Evolutionary conservation across 345 rosid genomes (phyloP), one percentile per base, ranked within the genome.

Genomic region (Capsella bursapastoris): DNA sequence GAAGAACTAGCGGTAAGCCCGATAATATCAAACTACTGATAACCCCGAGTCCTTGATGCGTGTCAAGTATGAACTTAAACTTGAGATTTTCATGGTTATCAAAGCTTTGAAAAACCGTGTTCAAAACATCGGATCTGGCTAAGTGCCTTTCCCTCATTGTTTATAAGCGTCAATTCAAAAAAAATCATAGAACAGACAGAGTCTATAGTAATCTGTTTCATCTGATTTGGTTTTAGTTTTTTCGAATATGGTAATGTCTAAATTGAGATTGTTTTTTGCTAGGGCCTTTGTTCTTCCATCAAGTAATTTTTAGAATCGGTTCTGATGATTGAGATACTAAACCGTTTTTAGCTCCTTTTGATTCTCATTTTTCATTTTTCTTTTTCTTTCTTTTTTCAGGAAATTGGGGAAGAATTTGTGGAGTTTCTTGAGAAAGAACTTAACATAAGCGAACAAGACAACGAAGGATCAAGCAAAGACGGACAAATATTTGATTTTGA

Each of bases 351-450:
- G n/a, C 64, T 53, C 29, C 15, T 43, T n/a, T 52, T 16, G 40
- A 25, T 32, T 34, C 53, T 69, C 57, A 68, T 70, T 55, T 70
- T 64, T 47, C 45, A 16, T 32, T 37, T 56, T 2, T 64, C 3
- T 28, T n/a, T 45, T 1, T 62, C 51, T 18, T 18, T 16, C 18
- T 16, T 18, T 18, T 18, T 18, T 57, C 85, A 91, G 94, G 97
- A 89, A 55, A 86, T 94, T 6, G 96, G 97, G 48, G 97, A 94
- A 85, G 98, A 91, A 51, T 90, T 94, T 68, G 98, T 94, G 68
- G 96, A 88, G 71, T 94, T 91, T 74, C 89, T 88, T 38, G 94
- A 89, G 85, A 88, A 91, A 82, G 95, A 91, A 84, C 88, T 91
- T 34, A 91, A 85, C 80, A 85, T 91, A 73, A 75, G 84, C 5